Evolutionary conservation across 768 basidiomycete genomes (phyloP), one percentile per base, ranked within the genome.

Genomic region (Tricholoma furcatifolium): DNA sequence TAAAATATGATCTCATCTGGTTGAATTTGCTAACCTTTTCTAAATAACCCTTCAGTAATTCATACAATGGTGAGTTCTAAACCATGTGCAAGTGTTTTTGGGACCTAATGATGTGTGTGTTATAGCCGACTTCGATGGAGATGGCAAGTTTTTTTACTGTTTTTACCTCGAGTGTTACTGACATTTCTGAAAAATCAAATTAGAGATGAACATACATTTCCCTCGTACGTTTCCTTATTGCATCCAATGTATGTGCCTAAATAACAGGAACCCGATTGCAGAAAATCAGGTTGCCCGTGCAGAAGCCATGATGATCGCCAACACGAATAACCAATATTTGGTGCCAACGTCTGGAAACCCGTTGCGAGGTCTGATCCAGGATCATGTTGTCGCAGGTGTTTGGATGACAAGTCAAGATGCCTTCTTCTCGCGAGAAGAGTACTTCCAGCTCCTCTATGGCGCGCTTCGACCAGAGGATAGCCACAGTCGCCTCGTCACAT

Each of bases 161-260:
- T 9, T 44, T 32, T 17, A 12, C 30, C 12, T 12, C 10, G n/a
- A 12, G 18, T 43, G 44, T 36, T 40, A 11, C 59, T 65, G 31
- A 60, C 61, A 34, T 53, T 6, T 14, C 36, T 11, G 38, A 53
- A 50, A 50, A 21, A 56, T n/a, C 58, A 93, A 21, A 56, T 27
- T 58, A 93, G 96, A 99, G 69, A 99, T 99, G 96, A 99, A 99
- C 72, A 93, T 99, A 44, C 97, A 99, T 74, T 99, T 99, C 62
- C 95, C 97, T 61, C 96, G 93, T 92, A 69, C 72, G 91, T 75
- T 35, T 42, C 42, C 6, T 42, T 42, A 43, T 54, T 2, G 8
- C 6, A 6, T 27, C 48, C 14, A 21, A 11, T n/a, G 6, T 23
- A 9, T 21, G n/a, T n/a, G 21, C 18, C 31, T 34, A 9, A 50